Percentiles rank a stretch among this genome's conserved stretches.
phyloP scores from a whole-genome alignment of 106 monocot species.

The Dendrobium chrysotoxum region DNA sequence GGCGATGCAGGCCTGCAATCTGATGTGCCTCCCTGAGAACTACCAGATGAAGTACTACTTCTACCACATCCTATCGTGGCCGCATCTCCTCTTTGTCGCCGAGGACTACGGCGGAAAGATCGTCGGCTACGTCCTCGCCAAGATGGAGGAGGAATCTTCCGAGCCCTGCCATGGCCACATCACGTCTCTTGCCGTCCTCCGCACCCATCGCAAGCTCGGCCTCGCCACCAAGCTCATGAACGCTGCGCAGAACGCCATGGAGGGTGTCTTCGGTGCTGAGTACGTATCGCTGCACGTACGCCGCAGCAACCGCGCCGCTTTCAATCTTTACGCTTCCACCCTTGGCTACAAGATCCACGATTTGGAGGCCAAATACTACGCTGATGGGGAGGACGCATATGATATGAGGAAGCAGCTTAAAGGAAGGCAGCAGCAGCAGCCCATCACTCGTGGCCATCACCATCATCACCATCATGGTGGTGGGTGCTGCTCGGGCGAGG shows the following conservation, averaged over 20 bases:
- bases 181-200: conserved; percentile 64
- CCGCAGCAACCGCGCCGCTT: conserved; percentile 57
- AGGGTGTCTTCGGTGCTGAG: conserved; percentile 49
- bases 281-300: conserved; percentile 63
- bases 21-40: conserved; percentile 72
- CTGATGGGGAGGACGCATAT: conserved; percentile 73
- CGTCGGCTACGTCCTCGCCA: conserved; percentile 72
- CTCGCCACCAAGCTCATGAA: conserved; percentile 73
- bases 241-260: conserved; percentile 73
- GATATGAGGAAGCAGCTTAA: conserved; percentile 68
- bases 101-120: conserved; percentile 61
- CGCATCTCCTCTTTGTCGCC: conserved; percentile 67
- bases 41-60: conserved; percentile 76
- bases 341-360: conserved; percentile 63
- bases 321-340: conserved; percentile 50
- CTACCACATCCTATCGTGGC: conserved; percentile 76
- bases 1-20: conserved; percentile 76
- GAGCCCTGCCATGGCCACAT: conserved; percentile 63
- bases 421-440: conserved; percentile 11
- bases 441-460: conserved; percentile 4
- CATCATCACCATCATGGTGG: conserved; percentile 18
- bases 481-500: conserved; percentile 19
- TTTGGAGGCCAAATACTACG: conserved; percentile 69
- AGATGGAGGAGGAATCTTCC: conserved; percentile 42
- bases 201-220: conserved; percentile 67